Base-by-base conservation (phyloP, 805 yeast genomes). In the Candida piceae region DNA sequence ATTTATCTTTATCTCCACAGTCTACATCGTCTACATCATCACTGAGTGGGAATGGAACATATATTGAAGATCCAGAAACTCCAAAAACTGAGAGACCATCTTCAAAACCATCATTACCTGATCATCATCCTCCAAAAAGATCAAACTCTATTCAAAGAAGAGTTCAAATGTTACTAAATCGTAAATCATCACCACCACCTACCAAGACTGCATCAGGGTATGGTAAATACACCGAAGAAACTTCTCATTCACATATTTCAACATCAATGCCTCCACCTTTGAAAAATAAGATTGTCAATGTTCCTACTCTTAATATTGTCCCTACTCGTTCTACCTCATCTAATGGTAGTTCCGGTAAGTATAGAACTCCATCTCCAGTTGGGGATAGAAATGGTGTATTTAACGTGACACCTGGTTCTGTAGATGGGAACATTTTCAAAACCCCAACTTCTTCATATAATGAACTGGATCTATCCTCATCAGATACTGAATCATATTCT, bases 201-300 rank as follows among this genome's bases (percentile, higher is more conserved):
- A 54, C 62, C 13, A 80, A 74, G 48, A 78, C 90, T 0, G 95
- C 95, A 0, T 58, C 68, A 5, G 96, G 96, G 0, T 87, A 88
- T 57, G 96, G 96, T 7, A 76, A 76, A 53, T 84, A 72, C 53
- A 78, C 89, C 0, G 80, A 21, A 7, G 10, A 7, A 21, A 10
- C 23, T 21, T 21, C 23, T 21, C 10, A 7, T 7, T 21, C 23
- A 21, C 10, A 7, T 10, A 21, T 7, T 7, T 21, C 23, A 10
- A 21, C 9, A 21, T 7, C 23, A 21, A 7, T 10, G 23, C 10
- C 23, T 7, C 10, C 23, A 21, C 23, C 23, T 21, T 21, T 10
- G 10, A 10, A 21, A 7, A 21, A 10, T 7, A 10, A 21, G 23
- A n/a, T n/a, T n/a, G n/a, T n/a, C n/a, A n/a, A n/a, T n/a, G n/a